phyloP scores from a whole-genome alignment of 805 yeast species.

The Kuraishia cidri region DNA sequence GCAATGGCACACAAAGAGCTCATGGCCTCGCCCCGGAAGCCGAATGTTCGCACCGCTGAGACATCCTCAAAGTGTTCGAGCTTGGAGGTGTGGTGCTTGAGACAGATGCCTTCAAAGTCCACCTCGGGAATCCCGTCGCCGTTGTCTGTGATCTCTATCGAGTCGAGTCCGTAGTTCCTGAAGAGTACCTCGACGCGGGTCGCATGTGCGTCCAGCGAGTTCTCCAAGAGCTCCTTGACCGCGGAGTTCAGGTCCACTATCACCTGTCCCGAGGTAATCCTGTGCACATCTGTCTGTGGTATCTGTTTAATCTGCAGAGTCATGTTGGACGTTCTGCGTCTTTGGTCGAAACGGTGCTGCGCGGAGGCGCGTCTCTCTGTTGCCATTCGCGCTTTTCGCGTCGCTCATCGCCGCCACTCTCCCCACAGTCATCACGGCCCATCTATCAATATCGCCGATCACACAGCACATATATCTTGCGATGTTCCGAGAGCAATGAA shows the following conservation, averaged over 20 bases:
- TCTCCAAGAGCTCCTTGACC: conserved; percentile 82
- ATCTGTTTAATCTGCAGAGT: background rate
- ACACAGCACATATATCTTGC: no score
- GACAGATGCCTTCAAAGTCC: conserved; percentile 46
- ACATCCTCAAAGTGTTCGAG: conserved; percentile 48
- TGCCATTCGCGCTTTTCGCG: no score
- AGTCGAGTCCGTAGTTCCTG: conserved; percentile 63
- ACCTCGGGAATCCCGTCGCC: conserved; percentile 52
- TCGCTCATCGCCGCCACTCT: no score
- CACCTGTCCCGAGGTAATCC: conserved; percentile 89
- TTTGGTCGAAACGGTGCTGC: background rate
- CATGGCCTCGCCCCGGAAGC: conserved; percentile 79
- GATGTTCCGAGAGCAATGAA: no score
- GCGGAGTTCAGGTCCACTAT: conserved; percentile 71
- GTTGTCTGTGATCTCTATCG: conserved; percentile 60
- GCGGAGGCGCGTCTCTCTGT: background rate
- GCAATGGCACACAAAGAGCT: conserved; percentile 58
- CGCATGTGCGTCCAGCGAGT: conserved; percentile 74
- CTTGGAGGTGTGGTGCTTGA: conserved; percentile 65
- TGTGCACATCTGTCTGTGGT: conserved; percentile 45
- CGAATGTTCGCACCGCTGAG: conserved; percentile 40
- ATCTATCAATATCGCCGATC: no score
- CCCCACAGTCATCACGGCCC: no score
- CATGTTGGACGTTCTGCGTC: background rate
- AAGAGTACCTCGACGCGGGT: conserved; percentile 59